Percentiles rank a stretch among this genome's conserved stretches.
phyloP scores from a whole-genome alignment of 2,329 filamentous ascomycete genomes.

The Metarhizium humberi region DNA sequence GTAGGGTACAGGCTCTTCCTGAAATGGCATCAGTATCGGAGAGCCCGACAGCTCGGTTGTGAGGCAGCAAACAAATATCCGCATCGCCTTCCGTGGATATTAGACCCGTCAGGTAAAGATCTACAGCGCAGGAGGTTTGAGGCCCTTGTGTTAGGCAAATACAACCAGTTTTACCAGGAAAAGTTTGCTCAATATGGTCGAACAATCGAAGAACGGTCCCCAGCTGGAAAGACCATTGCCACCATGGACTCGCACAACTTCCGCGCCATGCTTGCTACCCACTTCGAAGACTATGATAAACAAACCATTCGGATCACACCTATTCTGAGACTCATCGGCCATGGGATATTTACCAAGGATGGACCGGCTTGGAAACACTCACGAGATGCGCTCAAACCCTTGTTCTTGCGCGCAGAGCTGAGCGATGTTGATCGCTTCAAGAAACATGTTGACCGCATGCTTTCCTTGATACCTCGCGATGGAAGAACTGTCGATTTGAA shows the following conservation, averaged over 20 bases:
- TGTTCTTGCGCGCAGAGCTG: constrained; percentile 4
- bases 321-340: constrained; percentile 2
- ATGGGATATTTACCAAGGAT: constrained; percentile 5
- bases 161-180: constrained; percentile 1
- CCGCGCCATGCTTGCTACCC: constrained; percentile 4
- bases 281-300: constrained; percentile 5
- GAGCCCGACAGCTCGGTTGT: not conserved
- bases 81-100: constrained; percentile 5
- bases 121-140: not conserved
- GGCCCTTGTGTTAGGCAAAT: constrained; percentile 1
- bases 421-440: constrained; percentile 6
- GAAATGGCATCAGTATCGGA: not conserved
- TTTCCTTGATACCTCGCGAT: constrained; percentile 1
- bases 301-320: constrained; percentile 1
- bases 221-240: not conserved
- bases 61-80: constrained; percentile 3
- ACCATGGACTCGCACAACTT: constrained; percentile 5
- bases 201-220: constrained; percentile 3
- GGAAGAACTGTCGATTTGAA: constrained; percentile 3
- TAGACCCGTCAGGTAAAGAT: constrained; percentile 5
- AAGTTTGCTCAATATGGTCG: constrained; percentile 3
- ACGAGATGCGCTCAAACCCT: constrained; percentile 1
- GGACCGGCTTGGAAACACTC: constrained; percentile 4
- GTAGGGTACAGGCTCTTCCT: not conserved
- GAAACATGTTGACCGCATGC: constrained; percentile 6